phyloP scores from a whole-genome alignment of 2,329 filamentous ascomycete genomes.

The Trichoderma koningii region DNA sequence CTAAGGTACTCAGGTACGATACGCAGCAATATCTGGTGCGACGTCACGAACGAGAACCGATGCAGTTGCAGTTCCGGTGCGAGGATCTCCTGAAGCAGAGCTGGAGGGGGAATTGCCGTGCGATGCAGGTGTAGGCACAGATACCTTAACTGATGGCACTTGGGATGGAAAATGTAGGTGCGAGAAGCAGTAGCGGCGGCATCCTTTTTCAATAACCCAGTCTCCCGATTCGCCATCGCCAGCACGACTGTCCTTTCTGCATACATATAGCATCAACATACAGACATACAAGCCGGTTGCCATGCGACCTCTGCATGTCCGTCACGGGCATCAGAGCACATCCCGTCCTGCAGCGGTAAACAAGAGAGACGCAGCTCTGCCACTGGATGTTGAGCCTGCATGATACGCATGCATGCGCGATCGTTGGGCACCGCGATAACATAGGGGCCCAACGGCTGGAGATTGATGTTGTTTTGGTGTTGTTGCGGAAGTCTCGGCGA shows the following conservation, averaged over 20 bases:
- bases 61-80: background rate
- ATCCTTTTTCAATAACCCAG: slow-evolving; percentile 22
- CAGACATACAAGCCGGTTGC: slow-evolving; percentile 4
- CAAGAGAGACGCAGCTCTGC: slow-evolving; percentile 7
- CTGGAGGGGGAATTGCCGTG: background rate
- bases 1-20: too few relatives aligned
- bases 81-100: background rate
- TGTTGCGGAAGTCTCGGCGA: background rate
- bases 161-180: background rate
- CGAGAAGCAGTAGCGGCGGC: slow-evolving; percentile 14
- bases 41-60: background rate
- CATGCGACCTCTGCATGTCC: slow-evolving; percentile 19
- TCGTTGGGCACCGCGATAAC: slow-evolving; percentile 6
- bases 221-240: slow-evolving; percentile 11
- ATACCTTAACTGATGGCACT: background rate
- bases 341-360: slow-evolving; percentile 15
- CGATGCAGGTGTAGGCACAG: background rate
- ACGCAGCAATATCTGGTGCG: too few relatives aligned
- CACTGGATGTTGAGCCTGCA: slow-evolving; percentile 18
- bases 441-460: background rate
- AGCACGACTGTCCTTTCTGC: slow-evolving; percentile 11
- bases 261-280: too few relatives aligned
- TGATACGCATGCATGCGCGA: slow-evolving; percentile 18
- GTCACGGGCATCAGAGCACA: slow-evolving; percentile 7
- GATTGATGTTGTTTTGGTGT: background rate